Conservation (phyloP, 1,284 basidiomycete genomes). For the Apiotrichum brassicae region DNA sequence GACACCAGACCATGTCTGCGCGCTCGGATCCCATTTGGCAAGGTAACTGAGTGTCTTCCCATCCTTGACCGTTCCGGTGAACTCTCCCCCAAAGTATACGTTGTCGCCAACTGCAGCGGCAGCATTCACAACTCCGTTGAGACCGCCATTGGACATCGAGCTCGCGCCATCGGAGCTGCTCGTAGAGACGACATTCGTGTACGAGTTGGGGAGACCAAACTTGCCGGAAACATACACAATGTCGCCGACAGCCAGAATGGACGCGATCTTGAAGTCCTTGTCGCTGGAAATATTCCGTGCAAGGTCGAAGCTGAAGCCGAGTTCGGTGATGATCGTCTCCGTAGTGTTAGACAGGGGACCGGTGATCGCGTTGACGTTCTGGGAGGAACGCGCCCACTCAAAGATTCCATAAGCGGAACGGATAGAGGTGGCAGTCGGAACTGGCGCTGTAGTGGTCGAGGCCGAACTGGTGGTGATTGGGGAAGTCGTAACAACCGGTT, state of each 20-base stretch:
- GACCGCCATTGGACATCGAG: slow-evolving; percentile 56
- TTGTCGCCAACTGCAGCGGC: slow-evolving; percentile 56
- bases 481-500: slow-evolving; percentile 13
- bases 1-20: slow-evolving; percentile 64
- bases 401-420: slow-evolving; percentile 36
- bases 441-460: slow-evolving; percentile 15
- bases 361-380: slow-evolving; percentile 31
- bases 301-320: slow-evolving; percentile 56
- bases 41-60: slow-evolving; percentile 58
- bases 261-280: slow-evolving; percentile 49
- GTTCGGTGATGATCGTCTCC: slow-evolving; percentile 62
- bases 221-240: slow-evolving; percentile 69
- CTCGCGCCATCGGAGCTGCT: slow-evolving; percentile 46
- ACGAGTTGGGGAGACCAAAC: slow-evolving; percentile 58
- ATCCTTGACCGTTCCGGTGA: slow-evolving; percentile 61
- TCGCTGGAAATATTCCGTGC: slow-evolving; percentile 38
- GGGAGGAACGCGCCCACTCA: slow-evolving; percentile 27
- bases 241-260: slow-evolving; percentile 61
- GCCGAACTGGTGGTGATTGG: background rate
- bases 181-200: slow-evolving; percentile 64
- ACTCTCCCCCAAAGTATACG: slow-evolving; percentile 79
- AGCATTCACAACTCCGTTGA: slow-evolving; percentile 69
- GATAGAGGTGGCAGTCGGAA: slow-evolving; percentile 13
- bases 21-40: slow-evolving; percentile 66
- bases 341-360: slow-evolving; percentile 58